Conservation (phyloP, 1,139 yeast species). For the Taphrina pruni region DNA sequence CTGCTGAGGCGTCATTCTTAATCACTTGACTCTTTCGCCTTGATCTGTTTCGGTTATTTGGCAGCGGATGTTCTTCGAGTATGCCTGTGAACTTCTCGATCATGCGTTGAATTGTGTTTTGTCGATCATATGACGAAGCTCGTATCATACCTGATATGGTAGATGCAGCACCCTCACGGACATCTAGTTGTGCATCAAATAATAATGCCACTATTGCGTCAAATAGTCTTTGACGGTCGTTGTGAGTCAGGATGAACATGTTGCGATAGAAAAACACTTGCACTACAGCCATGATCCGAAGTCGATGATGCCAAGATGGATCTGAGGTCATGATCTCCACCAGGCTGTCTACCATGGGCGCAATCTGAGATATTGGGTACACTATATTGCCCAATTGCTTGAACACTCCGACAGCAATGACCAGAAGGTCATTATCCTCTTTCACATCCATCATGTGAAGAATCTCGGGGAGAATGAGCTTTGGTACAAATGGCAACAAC, state of each 20-base stretch:
- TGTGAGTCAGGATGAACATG: constrained; percentile 60
- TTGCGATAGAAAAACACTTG: constrained; percentile 80
- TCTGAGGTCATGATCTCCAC: constrained; percentile 56
- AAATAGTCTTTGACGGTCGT: constrained; percentile 62
- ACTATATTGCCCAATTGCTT: constrained; percentile 66
- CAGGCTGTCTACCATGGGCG: constrained; percentile 60
- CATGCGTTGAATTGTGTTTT: constrained; percentile 52
- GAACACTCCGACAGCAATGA: constrained; percentile 63
- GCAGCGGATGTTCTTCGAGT: constrained; percentile 50
- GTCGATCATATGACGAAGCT: constrained; percentile 67
- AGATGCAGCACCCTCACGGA: constrained; percentile 75
- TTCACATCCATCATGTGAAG: constrained; percentile 70
- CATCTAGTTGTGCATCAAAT: constrained; percentile 70
- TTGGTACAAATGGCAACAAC: constrained; percentile 50
- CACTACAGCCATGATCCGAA: constrained; percentile 70
- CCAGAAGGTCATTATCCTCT: constrained; percentile 77
- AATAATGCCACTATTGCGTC: constrained; percentile 62
- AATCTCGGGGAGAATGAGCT: constrained; percentile 71
- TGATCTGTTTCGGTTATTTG: constrained; percentile 28
- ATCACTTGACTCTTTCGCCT: constrained; percentile 33
- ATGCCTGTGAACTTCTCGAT: constrained; percentile 54
- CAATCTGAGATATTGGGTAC: constrained; percentile 57
- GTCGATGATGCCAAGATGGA: constrained; percentile 69
- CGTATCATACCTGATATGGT: constrained; percentile 84
- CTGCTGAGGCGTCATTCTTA: constrained; percentile 25